These are phyloP conservation scores for Podila clonocystis DNA, from an alignment of 192 early-diverging fungal genomes.

Conservation along the genomic window DNA sequence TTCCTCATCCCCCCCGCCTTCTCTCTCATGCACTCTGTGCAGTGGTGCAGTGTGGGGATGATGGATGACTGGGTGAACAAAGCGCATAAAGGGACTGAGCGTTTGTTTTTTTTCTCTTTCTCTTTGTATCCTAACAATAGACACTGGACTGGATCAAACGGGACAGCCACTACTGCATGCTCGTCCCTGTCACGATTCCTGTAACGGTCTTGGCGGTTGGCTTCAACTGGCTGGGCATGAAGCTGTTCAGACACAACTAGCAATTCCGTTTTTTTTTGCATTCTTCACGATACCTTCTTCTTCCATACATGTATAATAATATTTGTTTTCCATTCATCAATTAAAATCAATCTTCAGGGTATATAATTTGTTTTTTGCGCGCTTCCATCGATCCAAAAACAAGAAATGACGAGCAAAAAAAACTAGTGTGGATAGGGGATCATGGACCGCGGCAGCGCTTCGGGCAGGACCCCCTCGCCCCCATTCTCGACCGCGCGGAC, in stretches of 20 bases:
- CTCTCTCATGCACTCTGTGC: no score
- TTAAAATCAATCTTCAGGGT: no score
- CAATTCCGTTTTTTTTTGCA: not conserved
- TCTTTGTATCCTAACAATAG: conserved; percentile 31
- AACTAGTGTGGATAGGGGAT: conserved; percentile 34
- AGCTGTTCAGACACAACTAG: conserved; percentile 90
- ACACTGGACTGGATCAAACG: conserved; percentile 76
- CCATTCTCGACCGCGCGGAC: conserved; percentile 56
- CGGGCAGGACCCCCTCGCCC: conserved; percentile 51
- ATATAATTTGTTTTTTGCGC: not conserved
- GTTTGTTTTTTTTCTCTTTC: not conserved
- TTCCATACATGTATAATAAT: not conserved
- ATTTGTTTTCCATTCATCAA: not conserved
- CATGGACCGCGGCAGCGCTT: conserved; percentile 56
- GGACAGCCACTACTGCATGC: conserved; percentile 84
- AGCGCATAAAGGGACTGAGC: not conserved
- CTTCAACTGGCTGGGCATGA: conserved; percentile 97
- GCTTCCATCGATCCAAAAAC: no score
- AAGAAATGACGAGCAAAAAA: not conserved
- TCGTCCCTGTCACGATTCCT: conserved; percentile 83
- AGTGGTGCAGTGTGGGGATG: no score
- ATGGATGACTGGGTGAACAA: not conserved
- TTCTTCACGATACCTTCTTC: not conserved
- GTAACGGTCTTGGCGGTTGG: conserved; percentile 80
- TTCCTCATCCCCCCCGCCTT: no score